These are phyloP conservation scores for Micractinium sp. DNA, from an alignment of 139 green algal genomes.

Conservation along the genomic window DNA sequence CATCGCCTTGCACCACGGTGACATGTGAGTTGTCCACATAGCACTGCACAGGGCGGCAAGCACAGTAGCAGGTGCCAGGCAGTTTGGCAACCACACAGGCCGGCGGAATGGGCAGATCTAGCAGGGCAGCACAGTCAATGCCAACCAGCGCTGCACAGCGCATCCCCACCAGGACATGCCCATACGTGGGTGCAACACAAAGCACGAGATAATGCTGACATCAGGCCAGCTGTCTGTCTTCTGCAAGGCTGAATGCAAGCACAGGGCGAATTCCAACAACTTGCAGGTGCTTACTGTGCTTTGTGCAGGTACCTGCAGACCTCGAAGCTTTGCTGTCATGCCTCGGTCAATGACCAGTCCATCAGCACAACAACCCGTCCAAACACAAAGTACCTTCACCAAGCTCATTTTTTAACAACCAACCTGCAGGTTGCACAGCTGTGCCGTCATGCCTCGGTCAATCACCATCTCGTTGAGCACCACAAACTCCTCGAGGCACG, in stretches of 20 bases:
- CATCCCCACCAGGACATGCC: background rate
- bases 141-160: background rate
- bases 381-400: too few relatives aligned
- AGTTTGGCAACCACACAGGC: too few relatives aligned
- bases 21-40: constrained; percentile 83
- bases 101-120: background rate
- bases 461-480: constrained; percentile 93
- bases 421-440: constrained; percentile 78
- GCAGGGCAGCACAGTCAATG: background rate
- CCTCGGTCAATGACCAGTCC: background rate
- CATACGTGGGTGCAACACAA: too few relatives aligned
- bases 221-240: too few relatives aligned
- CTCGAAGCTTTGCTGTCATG: background rate
- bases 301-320: too few relatives aligned
- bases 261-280: background rate
- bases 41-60: constrained; percentile 49
- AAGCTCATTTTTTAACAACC: too few relatives aligned
- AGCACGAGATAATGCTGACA: too few relatives aligned
- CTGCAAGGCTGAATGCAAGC: too few relatives aligned
- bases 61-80: background rate
- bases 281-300: background rate
- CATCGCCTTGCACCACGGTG: constrained; percentile 85
- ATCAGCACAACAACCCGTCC: too few relatives aligned
- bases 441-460: constrained; percentile 82
- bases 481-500: constrained; percentile 34